Evolutionary conservation across 352 stramenopile species (phyloP), one percentile per base, ranked within the genome.

Genomic region (Phytophthora meadii): DNA sequence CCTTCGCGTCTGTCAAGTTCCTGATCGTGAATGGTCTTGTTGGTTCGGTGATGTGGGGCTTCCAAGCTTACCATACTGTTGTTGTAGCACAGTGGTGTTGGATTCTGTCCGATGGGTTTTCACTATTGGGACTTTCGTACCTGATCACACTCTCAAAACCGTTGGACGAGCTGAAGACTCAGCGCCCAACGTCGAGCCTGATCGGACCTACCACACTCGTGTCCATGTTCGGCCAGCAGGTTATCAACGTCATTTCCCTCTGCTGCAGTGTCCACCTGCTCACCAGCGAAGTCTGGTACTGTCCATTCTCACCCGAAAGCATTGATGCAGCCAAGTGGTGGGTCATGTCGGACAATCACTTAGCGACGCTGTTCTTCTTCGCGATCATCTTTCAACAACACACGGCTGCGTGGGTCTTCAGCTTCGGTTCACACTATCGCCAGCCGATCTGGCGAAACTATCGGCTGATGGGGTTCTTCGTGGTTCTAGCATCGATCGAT

Each of bases 11-110:
- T 10, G 85, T 97, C 62, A 97, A 97, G 68, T 96, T 93, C 57
- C 75, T 96, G 37, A 84, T 97, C 48, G 86, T 97, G 64, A 97
- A 97, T 66, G 90, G 90, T 9, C 65, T 96, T 68, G 76, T 96
- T 37, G 67, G 81, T 8, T 87, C 72, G 25, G 75, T 81, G 15
- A 64, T 92, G 25, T 79, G 92, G 10, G 70, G 93, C 42, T 78
- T 81, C 39, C 77, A 79, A 72, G 92, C 87, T 48, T 93, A 84
- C 47, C 81, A 95, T 56, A 65, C 54, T 5, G 74, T 96, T 19
- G 90, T 81, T n/a, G 61, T 96, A 34, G 78, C 82, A 3, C 65
- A 92, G 57, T 94, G 78, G 77, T 79, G 69, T 46, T 97, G 86
- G 81, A 82, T 94, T 17, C 78, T 88, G 34, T 64, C 54, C 24